Base-by-base conservation (phyloP, 306 rosid species). In the Dryas alaskensis region DNA sequence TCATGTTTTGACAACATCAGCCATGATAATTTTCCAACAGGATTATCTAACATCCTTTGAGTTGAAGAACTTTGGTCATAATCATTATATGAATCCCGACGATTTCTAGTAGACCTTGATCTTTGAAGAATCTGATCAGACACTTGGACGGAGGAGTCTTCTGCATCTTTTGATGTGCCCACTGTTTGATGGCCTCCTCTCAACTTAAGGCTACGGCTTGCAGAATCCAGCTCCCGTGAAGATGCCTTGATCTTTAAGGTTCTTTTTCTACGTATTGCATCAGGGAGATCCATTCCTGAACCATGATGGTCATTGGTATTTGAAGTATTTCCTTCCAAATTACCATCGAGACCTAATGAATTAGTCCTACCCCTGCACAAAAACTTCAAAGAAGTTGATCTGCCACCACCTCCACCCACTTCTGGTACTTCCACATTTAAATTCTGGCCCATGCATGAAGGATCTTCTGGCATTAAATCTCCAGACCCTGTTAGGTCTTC, bases 1-100 rank as follows among this genome's bases (percentile, higher is more conserved):
- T 89, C 98, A 12, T 81, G 86, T 85, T 82, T 81, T 1, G 88
- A 85, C 75, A 90, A 73, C 88, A 84, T 89, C 75, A 92, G 76
- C 98, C 98, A 92, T 31, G 98, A 84, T 45, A 83, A 62, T 59
- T 90, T 90, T 79, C 79, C 88, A 14, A 61, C 74, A 16, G 82
- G 83, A 76, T 58, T 60, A 70, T 60, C 80, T 55, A 84, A 75
- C 75, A 84, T 74, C 44, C 80, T 83, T 79, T 40, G 81, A 53
- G 85, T 70, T 51, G 74, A 81, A 53, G 74, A 73, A 75, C 79
- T 75, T 65, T 65, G 80, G 73, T 76, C 82, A 66, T 61, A 47
- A 54, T 63, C 79, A 46, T 51, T 73, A 79, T 77, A 63, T 17
- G 73, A 75, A 70, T 71, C 83, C 72, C 12, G 72, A 52, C 54